Evolutionary conservation across 257 asterid species (phyloP), one percentile per base, ranked within the genome.

Genomic region (Dorcoceras hygrometricum): DNA sequence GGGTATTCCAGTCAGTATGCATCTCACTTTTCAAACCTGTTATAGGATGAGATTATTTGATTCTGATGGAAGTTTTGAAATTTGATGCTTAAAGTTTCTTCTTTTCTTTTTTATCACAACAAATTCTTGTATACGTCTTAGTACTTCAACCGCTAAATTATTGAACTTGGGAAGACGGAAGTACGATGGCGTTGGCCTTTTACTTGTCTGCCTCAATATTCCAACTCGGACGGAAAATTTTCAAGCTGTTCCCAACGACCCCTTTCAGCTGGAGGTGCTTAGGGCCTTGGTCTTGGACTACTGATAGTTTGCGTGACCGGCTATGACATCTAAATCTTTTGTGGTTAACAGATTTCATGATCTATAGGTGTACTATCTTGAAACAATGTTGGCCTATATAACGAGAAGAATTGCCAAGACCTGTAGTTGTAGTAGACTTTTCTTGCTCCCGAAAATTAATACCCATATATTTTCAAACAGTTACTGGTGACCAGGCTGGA

Each of bases 1-100:
- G 34, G 9, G 54, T 61, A 48, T 12, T n/a, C 18, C 25, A 19
- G 66, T 53, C 23, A 1, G 23, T 3, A 14, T 25, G 50, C 59
- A 22, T 12, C 19, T 26, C 31, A 25, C 20, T 36, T 56, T 11
- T n/a, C 18, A 18, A 22, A 25, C n/a, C 36, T 48, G 54, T 20
- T 26, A 27, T 51, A 54, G 68, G 57, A 25, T 75, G 65, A 46
- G 54, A 46, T 16, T 16, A 46, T 16, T 18, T 46, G 54, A 18
- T 46, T 4, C 22, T 4, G 18, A 46, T 46, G 54, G 18, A 46
- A 16, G 5, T 34, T 29, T n/a, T 36, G 36, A 64, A 53, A 23
- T 73, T 6, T 26, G 64, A 24, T 11, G 32, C 59, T 57, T 65
- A 3, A 12, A 3, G 1, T 34, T 34, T 34, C 43, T 6, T 29